Evolutionary conservation across 2,329 filamentous ascomycete genomes (phyloP).

Genomic region (Cladosporium sp.): DNA sequence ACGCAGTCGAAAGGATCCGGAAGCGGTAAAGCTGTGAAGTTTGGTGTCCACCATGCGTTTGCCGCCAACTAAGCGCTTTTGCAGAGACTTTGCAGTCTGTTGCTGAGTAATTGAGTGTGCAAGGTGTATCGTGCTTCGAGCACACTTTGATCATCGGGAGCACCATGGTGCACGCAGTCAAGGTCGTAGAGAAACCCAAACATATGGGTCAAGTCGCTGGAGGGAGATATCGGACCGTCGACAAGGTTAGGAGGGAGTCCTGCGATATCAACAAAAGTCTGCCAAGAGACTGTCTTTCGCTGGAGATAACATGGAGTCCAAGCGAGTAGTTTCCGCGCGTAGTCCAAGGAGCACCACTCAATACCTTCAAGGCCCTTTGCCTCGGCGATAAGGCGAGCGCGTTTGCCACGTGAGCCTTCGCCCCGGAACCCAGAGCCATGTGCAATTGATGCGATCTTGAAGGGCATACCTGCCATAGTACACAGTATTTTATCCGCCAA

Average conservation of each 20-base stretch:
- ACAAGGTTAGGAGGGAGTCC: background rate
- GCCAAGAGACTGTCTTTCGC: background rate
- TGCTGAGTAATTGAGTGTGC: background rate
- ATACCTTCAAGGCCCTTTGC: too few species aligned
- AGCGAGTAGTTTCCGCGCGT: too few species aligned
- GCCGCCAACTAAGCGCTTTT: background rate
- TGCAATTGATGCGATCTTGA: too few species aligned
- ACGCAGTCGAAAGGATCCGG: background rate
- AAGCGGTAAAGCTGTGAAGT: background rate
- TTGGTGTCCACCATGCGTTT: too few species aligned
- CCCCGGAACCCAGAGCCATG: too few species aligned
- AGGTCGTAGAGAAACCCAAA: background rate
- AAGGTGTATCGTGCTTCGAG: background rate
- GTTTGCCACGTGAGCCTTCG: too few species aligned
- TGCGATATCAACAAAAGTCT: background rate
- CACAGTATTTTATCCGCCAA: too few species aligned
- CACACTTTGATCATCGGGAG: background rate
- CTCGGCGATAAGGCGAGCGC: too few species aligned
- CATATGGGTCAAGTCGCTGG: background rate
- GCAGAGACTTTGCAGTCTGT: background rate
- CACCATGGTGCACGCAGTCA: background rate
- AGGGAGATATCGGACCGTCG: background rate
- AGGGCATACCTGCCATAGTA: too few species aligned
- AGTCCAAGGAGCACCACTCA: too few species aligned
- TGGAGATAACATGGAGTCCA: too few species aligned